Conservation (phyloP, 768 basidiomycete species). For the Dictyophora rubrovolvata region DNA sequence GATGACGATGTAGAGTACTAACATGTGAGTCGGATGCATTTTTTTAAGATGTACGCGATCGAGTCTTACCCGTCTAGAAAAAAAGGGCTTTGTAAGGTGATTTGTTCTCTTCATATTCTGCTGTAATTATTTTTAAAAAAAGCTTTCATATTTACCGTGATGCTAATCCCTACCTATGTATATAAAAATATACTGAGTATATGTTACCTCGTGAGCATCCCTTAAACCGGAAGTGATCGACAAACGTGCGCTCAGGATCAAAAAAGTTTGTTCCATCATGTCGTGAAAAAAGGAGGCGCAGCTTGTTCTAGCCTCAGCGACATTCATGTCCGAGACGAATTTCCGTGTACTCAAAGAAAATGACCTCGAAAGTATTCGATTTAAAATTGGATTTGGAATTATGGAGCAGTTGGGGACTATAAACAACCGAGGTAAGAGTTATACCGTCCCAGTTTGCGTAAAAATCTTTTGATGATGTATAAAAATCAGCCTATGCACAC, state of each 20-base stretch:
- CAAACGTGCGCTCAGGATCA: not conserved
- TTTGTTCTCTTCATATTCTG: not conserved
- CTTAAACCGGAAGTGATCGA: not conserved
- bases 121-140: not conserved
- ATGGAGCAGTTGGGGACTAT: slow-evolving; percentile 62
- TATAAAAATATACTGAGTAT: not conserved
- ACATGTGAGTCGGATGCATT: not conserved
- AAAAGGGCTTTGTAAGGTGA: not conserved
- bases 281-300: not conserved
- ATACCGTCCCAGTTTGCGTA: not conserved
- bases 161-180: not conserved
- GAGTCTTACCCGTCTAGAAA: no score
- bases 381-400: slow-evolving; percentile 51
- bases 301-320: not conserved
- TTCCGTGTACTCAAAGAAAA: slow-evolving; percentile 42
- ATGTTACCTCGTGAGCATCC: not conserved
- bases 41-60: not conserved
- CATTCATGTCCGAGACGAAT: not conserved
- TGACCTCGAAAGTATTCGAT: slow-evolving; percentile 55
- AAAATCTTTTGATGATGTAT: not conserved
- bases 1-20: slow-evolving; percentile 78
- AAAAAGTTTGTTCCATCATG: no score
- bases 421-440: slow-evolving; percentile 42
- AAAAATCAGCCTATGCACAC: slow-evolving; percentile 37
- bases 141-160: not conserved